phyloP scores from a whole-genome alignment of 2,329 filamentous ascomycete species.

The Colletotrichum sp. region DNA sequence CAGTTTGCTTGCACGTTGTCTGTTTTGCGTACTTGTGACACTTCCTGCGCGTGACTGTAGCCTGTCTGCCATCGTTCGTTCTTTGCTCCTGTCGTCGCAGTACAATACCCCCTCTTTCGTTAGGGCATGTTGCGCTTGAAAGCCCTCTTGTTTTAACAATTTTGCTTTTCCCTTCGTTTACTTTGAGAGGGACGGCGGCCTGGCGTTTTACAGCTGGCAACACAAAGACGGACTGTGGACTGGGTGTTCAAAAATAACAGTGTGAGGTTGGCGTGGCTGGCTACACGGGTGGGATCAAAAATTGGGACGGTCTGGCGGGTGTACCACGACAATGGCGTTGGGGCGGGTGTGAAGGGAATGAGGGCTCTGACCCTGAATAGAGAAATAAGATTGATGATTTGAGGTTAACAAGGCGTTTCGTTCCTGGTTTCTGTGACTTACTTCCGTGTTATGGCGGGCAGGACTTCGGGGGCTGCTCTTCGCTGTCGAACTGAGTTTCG shows the following conservation, averaged over 20 bases:
- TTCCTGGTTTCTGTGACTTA: neutral
- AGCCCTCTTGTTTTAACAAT: neutral
- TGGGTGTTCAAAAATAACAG: neutral
- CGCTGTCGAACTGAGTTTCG: neutral
- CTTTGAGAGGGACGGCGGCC: neutral
- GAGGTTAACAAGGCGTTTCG: neutral
- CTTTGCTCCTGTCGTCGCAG: neutral
- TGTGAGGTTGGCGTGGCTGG: neutral
- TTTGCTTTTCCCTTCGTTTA: neutral
- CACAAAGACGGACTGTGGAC: neutral
- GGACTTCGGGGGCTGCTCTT: neutral
- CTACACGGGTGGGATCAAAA: neutral
- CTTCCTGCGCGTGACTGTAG: slow-evolving; percentile 6
- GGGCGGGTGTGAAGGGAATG: neutral
- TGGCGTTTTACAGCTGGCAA: neutral
- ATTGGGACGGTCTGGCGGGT: neutral
- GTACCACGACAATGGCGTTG: neutral
- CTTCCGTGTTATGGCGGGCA: neutral
- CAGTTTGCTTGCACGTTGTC: slow-evolving; percentile 13
- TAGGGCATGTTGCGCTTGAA: neutral
- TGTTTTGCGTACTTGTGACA: slow-evolving; percentile 14
- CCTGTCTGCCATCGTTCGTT: neutral
- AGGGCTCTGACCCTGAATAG: neutral
- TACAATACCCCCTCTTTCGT: neutral
- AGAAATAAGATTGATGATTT: neutral